Conservation (phyloP, 176 grass and related monocot genomes). For the Carex cristatella region DNA sequence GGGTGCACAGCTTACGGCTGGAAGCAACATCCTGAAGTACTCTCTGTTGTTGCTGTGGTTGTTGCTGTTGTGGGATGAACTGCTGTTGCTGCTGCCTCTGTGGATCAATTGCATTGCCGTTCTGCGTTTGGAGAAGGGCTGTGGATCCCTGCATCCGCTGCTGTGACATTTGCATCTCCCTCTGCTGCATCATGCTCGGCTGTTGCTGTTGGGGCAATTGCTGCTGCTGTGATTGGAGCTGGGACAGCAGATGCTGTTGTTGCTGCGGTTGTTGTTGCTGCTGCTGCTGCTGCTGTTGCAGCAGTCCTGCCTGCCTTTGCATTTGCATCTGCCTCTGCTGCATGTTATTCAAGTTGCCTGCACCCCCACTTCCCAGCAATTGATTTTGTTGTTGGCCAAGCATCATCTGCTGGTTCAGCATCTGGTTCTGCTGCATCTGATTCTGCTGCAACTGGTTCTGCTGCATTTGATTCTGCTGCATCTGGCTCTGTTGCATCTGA, state of each 20-base stretch:
- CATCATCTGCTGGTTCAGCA: constrained; percentile 67
- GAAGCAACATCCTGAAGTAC: constrained; percentile 73
- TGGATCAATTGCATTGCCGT: constrained; percentile 36
- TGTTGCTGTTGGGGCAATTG: constrained; percentile 56
- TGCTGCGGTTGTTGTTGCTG: constrained; percentile 52
- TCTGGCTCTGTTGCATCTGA: constrained; percentile 46
- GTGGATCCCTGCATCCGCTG: constrained; percentile 56
- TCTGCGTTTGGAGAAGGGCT: constrained; percentile 61
- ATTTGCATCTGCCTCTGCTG: constrained; percentile 50
- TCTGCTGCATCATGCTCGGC: constrained; percentile 23
- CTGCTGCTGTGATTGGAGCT: constrained; percentile 71
- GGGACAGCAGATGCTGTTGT: constrained; percentile 57
- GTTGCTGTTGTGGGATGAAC: constrained; percentile 41
- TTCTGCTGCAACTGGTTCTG: constrained; percentile 30
- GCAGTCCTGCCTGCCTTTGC: constrained; percentile 38
- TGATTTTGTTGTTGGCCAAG: constrained; percentile 50
- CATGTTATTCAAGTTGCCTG: constrained; percentile 46
- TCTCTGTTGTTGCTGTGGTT: constrained; percentile 30
- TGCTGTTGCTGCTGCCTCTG: constrained; percentile 54
- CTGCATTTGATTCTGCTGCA: constrained; percentile 54
- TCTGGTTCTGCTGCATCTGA: constrained; percentile 40
- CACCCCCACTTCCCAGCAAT: constrained; percentile 37
- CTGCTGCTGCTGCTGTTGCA: constrained; percentile 25
- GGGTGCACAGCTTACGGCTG: constrained; percentile 57
- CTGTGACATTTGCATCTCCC: constrained; percentile 26